These are phyloP conservation scores for Fomitiporia mediterranea DNA, from an alignment of 1,284 basidiomycete species.

Conservation along the genomic window DNA sequence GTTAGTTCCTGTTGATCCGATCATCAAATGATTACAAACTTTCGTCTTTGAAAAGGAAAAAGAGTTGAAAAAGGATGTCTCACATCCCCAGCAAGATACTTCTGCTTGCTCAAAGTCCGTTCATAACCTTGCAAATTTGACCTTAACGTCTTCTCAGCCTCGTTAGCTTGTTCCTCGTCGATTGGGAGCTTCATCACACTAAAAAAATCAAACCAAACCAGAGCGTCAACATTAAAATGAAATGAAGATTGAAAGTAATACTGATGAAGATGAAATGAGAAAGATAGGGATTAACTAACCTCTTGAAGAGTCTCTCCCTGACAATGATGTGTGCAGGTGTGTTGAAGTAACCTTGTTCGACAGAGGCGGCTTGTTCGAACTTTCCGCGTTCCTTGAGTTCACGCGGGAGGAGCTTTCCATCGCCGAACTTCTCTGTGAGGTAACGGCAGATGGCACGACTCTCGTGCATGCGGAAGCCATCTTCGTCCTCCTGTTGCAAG, in stretches of 20 bases:
- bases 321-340: constrained; percentile 25
- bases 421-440: constrained; percentile 27
- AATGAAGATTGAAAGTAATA: too few relatives aligned
- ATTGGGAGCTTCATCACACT: neutral
- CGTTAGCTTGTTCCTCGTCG: neutral
- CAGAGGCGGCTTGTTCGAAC: constrained; percentile 32
- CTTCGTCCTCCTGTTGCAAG: constrained; percentile 16
- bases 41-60: too few relatives aligned
- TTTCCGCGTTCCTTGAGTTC: constrained; percentile 28
- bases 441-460: constrained; percentile 33
- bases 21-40: too few relatives aligned
- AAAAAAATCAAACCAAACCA: neutral
- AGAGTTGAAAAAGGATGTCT: constrained; percentile 21
- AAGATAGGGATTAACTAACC: constrained; percentile 19
- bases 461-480: constrained; percentile 24
- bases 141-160: constrained; percentile 24
- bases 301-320: constrained; percentile 25
- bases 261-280: too few relatives aligned
- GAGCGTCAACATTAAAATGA: too few relatives aligned
- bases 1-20: constrained; percentile 1
- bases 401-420: constrained; percentile 17
- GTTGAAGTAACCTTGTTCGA: constrained; percentile 33
- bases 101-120: constrained; percentile 40
- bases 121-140: constrained; percentile 42
- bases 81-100: constrained; percentile 43